Conservation (phyloP, 2,329 filamentous ascomycete genomes). For the Pseudocercospora vitis region DNA sequence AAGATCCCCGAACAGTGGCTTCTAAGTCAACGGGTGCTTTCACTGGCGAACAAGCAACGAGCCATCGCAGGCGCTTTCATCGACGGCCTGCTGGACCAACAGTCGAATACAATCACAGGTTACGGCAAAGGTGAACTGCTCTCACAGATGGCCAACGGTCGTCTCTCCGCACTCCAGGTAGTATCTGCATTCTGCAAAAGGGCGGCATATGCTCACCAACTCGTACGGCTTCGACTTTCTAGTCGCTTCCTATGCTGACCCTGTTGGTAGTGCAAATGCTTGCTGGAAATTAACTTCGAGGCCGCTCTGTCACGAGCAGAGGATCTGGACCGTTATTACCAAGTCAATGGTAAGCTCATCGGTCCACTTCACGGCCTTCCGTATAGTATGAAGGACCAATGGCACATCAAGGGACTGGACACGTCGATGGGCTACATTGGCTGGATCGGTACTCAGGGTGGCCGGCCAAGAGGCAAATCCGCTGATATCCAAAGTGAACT, state of each 20-base stretch:
- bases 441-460: constrained; percentile 1
- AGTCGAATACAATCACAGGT: background rate
- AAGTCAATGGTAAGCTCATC: background rate
- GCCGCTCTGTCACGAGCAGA: constrained; percentile 5
- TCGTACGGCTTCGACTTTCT: background rate
- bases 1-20: background rate
- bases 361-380: constrained; percentile 9
- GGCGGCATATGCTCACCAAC: background rate
- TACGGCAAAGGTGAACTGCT: background rate
- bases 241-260: background rate
- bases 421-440: background rate
- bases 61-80: background rate
- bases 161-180: background rate
- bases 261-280: constrained; percentile 1
- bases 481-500: background rate
- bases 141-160: background rate
- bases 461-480: background rate
- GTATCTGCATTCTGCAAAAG: background rate
- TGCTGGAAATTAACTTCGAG: constrained; percentile 8
- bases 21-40: background rate
- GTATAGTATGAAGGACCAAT: constrained; percentile 6
- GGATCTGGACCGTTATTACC: background rate
- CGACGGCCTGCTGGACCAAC: background rate
- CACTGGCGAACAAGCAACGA: background rate
- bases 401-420: background rate